Percentiles rank a stretch among this genome's conserved stretches.
These are phyloP conservation scores for Zygoascus bituminiphila DNA, from an alignment of 805 yeast species.

Conservation along the genomic window DNA sequence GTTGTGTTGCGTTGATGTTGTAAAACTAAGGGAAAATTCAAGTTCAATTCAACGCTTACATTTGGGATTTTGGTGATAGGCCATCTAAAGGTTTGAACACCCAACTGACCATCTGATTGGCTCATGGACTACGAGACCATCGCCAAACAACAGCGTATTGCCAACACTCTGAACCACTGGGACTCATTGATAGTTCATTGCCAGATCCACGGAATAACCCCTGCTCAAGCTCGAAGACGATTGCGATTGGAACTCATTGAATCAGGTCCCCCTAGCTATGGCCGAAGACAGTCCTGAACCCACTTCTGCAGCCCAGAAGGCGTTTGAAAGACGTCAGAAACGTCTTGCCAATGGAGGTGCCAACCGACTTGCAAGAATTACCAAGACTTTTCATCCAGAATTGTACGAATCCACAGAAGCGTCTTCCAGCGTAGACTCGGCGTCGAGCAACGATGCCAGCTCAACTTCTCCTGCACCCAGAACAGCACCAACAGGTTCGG, in stretches of 20 bases:
- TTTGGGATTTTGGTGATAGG: too few species aligned
- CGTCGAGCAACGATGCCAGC: too few species aligned
- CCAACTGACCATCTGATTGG: too few species aligned
- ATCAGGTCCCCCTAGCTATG: background rate
- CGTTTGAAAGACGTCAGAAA: conserved; percentile 27
- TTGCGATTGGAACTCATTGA: conserved; percentile 4
- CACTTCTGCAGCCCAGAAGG: background rate
- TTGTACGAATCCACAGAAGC: conserved; percentile 1
- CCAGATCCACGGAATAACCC: conserved; percentile 2
- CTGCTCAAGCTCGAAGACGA: conserved; percentile 10
- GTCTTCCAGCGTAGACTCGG: background rate
- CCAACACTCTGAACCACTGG: conserved; percentile 5
- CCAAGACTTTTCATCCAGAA: conserved; percentile 17
- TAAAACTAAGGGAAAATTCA: too few species aligned
- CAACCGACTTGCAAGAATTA: conserved; percentile 26
- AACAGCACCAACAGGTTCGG: background rate
- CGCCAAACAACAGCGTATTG: conserved; percentile 4
- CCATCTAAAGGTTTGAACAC: too few species aligned
- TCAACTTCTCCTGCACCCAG: too few species aligned
- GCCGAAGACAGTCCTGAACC: background rate
- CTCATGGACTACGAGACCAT: conserved; percentile 11
- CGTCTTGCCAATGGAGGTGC: conserved; percentile 24
- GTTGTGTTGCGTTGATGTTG: background rate
- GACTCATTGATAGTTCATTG: conserved; percentile 6
- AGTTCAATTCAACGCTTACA: too few species aligned